Conservation (phyloP, 139 green algal species). For the Chloropicon primus region DNA sequence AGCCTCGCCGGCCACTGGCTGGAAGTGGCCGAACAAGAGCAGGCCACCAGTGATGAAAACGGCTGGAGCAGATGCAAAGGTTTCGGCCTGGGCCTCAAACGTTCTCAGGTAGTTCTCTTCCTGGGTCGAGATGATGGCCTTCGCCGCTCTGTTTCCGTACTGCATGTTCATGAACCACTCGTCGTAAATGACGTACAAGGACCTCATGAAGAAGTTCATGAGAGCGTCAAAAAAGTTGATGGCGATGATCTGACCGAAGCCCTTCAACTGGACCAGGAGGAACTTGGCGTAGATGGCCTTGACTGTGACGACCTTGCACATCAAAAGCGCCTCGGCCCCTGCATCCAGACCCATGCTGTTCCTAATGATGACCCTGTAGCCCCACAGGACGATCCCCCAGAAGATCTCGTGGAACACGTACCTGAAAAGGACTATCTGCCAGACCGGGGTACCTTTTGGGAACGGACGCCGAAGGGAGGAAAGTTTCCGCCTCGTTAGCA, state of each 20-base stretch:
- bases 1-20: background rate
- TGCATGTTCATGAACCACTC: background rate
- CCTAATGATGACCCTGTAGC: background rate
- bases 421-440: background rate
- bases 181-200: background rate
- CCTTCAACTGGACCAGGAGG: background rate
- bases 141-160: background rate
- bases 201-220: background rate
- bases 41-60: background rate
- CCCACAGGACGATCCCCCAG: background rate
- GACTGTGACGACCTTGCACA: background rate
- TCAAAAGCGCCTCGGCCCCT: background rate
- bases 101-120: background rate
- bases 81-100: background rate
- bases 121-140: background rate
- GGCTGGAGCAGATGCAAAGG: background rate
- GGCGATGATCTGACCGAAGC: background rate
- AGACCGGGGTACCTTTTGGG: background rate
- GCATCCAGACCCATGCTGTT: background rate
- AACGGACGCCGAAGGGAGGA: too few species aligned
- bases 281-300: background rate
- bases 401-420: background rate
- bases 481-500: too few species aligned
- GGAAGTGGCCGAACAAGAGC: background rate
- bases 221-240: background rate